Evolutionary conservation across 495 filamentous ascomycete genomes (phyloP).

Genomic region (Glutinoglossum americanum): DNA sequence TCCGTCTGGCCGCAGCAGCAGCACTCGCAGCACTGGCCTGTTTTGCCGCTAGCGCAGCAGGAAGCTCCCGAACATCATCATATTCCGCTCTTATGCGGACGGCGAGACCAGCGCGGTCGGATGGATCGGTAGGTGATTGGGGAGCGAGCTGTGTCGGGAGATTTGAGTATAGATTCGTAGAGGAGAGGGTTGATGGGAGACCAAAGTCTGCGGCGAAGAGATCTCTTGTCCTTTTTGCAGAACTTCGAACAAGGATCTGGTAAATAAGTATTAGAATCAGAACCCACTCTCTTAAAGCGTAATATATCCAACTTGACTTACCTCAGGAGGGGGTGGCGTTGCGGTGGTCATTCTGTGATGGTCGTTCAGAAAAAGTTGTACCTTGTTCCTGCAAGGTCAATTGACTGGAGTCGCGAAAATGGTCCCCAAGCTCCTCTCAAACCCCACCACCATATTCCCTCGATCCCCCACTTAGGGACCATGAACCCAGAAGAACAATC

Average conservation of each 20-base stretch:
- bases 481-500: constrained; percentile 25
- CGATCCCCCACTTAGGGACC: background rate
- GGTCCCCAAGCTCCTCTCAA: background rate
- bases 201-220: constrained; percentile 23
- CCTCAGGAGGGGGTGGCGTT: background rate
- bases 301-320: background rate
- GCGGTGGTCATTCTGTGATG: background rate
- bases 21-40: constrained; percentile 39
- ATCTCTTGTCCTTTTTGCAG: constrained; percentile 46
- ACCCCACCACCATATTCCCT: background rate
- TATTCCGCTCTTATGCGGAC: constrained; percentile 59
- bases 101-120: constrained; percentile 30
- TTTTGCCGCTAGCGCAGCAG: constrained; percentile 69
- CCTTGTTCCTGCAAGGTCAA: too few species aligned
- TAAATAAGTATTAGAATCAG: background rate
- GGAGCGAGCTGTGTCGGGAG: constrained; percentile 22
- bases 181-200: constrained; percentile 15
- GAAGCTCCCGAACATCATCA: constrained; percentile 55
- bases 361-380: too few species aligned
- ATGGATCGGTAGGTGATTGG: constrained; percentile 12
- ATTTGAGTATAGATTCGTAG: constrained; percentile 4
- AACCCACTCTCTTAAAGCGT: background rate
- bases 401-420: too few species aligned
- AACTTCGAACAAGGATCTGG: constrained; percentile 24
- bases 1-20: constrained; percentile 34